Conservation (phyloP, 441 rosid species). For the Erysimum cheiri region DNA sequence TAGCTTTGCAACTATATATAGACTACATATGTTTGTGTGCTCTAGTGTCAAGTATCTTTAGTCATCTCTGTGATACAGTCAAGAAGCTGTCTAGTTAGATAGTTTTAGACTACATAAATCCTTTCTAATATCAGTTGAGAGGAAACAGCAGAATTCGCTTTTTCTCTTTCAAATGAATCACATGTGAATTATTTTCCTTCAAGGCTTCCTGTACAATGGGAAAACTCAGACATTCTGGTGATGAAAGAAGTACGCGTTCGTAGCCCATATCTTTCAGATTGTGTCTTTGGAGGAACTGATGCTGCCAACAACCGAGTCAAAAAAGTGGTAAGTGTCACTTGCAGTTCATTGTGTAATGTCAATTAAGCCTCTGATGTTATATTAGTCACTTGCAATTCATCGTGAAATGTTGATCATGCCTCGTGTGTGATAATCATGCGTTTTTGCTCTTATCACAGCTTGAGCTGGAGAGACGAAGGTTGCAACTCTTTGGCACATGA, state of each 20-base stretch:
- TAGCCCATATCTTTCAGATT: conserved; percentile 85
- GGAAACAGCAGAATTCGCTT: not conserved
- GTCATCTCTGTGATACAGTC: not conserved
- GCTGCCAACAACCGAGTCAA: conserved; percentile 92
- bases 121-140: not conserved
- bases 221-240: conserved; percentile 82
- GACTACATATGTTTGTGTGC: conserved; percentile 8
- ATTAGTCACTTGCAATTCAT: conserved; percentile 2
- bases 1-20: not conserved
- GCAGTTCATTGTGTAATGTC: conserved; percentile 13
- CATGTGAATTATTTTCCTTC: not conserved
- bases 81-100: not conserved
- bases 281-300: conserved; percentile 86
- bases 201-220: conserved; percentile 98
- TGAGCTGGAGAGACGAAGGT: conserved; percentile 79
- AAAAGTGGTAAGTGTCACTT: conserved; percentile 78
- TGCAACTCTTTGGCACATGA: conserved; percentile 60
- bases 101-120: conserved; percentile 9
- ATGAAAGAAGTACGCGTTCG: conserved; percentile 87
- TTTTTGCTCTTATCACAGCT: conserved; percentile 53
- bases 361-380: not conserved
- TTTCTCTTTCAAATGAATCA: conserved; percentile 22
- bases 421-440: conserved; percentile 22
- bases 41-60: not conserved
- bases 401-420: not conserved